phyloP scores from a whole-genome alignment of 2,329 filamentous ascomycete genomes.

The Escovopsis sp. region DNA sequence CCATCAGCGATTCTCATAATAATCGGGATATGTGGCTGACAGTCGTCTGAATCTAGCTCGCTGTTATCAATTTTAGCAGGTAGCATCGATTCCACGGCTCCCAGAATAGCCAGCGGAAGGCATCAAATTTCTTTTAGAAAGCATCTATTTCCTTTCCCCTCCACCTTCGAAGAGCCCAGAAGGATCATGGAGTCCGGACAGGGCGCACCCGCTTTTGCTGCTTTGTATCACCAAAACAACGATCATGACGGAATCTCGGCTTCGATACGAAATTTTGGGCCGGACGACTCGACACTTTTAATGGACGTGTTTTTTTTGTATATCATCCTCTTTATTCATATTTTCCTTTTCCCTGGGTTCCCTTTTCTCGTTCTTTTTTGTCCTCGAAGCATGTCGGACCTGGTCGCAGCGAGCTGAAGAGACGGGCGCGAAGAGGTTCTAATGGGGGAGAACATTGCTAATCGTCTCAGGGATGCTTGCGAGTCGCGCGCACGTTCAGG shows the following conservation, averaged over 20 bases:
- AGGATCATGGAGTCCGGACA: too few relatives aligned
- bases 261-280: too few relatives aligned
- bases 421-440: too few relatives aligned
- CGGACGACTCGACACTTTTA: too few relatives aligned
- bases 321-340: conserved; percentile 3
- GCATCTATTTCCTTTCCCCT: too few relatives aligned
- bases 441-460: not conserved
- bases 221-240: too few relatives aligned
- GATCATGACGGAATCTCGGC: too few relatives aligned
- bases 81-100: conserved; percentile 7
- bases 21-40: not conserved
- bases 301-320: conserved; percentile 1
- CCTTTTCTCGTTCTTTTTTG: conserved; percentile 2
- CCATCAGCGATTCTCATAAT: not conserved
- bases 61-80: conserved; percentile 36
- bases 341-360: conserved; percentile 3
- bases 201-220: too few relatives aligned
- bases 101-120: not conserved
- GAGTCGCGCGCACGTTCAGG: too few relatives aligned
- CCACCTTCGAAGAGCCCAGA: too few relatives aligned
- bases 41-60: conserved; percentile 21
- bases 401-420: not conserved
- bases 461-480: conserved; percentile 1
- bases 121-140: too few relatives aligned
- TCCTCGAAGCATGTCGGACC: conserved; percentile 4